Evolutionary conservation across 352 stramenopile genomes (phyloP).

Genomic region (Halophytophthora batemanensis): DNA sequence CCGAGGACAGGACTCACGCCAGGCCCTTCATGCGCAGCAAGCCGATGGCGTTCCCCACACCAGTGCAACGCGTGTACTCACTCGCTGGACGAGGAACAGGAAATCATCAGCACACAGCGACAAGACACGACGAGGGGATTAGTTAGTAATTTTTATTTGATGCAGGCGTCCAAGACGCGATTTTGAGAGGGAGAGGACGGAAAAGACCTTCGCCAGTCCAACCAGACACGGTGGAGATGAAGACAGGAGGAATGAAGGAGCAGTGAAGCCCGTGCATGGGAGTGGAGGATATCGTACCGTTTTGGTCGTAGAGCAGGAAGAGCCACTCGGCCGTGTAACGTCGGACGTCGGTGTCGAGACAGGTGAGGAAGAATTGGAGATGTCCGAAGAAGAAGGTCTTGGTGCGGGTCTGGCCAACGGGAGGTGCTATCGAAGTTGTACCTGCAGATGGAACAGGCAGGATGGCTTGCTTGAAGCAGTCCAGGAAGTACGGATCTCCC

Average conservation of each 20-base stretch:
- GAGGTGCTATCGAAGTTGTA: neutral
- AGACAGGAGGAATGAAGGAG: conserved; percentile 5
- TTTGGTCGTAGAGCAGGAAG: conserved; percentile 70
- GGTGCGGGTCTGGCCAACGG: neutral
- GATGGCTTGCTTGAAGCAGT: conserved; percentile 43
- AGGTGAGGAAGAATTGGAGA: conserved; percentile 69
- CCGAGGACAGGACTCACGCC: conserved; percentile 20
- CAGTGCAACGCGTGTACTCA: conserved; percentile 66
- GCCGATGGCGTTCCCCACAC: conserved; percentile 71
- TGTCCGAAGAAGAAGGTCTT: conserved; percentile 53
- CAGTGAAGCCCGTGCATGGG: neutral
- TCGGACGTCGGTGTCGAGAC: conserved; percentile 64
- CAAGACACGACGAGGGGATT: neutral
- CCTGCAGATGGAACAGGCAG: conserved; percentile 14
- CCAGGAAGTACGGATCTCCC: conserved; percentile 15
- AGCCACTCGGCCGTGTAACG: conserved; percentile 71
- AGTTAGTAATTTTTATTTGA: conserved; percentile 32
- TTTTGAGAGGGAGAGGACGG: conserved; percentile 27
- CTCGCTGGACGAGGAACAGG: conserved; percentile 36
- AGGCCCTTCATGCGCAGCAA: conserved; percentile 66
- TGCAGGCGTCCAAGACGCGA: conserved; percentile 12
- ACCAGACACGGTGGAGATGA: conserved; percentile 8
- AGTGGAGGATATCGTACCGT: conserved; percentile 35
- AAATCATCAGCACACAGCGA: conserved; percentile 5
- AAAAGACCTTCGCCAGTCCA: conserved; percentile 4